Base-by-base conservation (phyloP, 2,329 filamentous ascomycete species). In the Botrytis tulipae region DNA sequence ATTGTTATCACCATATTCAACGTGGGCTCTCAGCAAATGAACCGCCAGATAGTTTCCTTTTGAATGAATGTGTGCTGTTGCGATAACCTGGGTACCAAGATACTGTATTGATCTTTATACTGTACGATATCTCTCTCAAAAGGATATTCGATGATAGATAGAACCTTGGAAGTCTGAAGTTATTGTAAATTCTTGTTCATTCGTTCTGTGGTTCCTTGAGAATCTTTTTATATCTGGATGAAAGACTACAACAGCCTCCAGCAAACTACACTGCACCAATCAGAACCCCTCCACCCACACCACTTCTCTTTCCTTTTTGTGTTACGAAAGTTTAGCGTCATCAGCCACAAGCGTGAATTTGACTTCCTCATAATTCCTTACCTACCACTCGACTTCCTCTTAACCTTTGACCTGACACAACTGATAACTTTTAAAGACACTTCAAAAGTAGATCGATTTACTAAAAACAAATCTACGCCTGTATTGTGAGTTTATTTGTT, bases 281-380 rank as follows among this genome's bases (percentile, higher is more conserved):
- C 59, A 65, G n/a, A 40, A 65, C 54, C 70, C 44, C 35, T 54
- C 70, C 22, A 22, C 12, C 70, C 22, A 29, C 32, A 51, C 44
- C 32, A 51, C 44, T 42, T 25, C 35, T 65, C 35, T 40, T 71
- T 48, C 44, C 70, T 65, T 29, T 57, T 65, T 54, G 54, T 63
- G 46, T 25, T 25, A 60, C 54, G 9, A 22, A 57, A 60, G 68
- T 46, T 61, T 73, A 73, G 71, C 72, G 65, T 70, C 72, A 70
- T 69, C 65, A 46, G 66, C 57, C 71, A 40, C 51, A 46, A 48
- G 70, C 70, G 71, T 73, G 71, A 70, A 70, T 48, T 73, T 70
- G 51, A 59, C 32, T 46, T 68, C 46, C 60, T 65, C 48, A 35
- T 32, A 46, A 44, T 66, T 69, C 29, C 35, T 69, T 48, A 40